Base-by-base conservation (phyloP, 768 basidiomycete genomes). In the Tremella fuciformis region DNA sequence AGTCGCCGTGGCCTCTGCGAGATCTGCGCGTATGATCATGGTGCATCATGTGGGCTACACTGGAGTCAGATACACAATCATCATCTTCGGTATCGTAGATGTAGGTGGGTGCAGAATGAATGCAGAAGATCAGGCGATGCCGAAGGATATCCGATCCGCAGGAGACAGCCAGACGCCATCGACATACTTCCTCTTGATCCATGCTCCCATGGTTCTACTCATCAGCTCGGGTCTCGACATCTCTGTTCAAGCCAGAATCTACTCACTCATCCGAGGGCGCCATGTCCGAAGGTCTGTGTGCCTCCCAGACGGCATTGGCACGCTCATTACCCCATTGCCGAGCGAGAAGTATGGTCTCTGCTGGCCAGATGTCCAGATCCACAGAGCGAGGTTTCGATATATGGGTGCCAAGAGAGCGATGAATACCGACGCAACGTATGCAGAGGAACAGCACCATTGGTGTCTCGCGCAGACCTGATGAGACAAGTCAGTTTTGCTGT, bases 371-470 rank as follows among this genome's bases (percentile, higher is more conserved):
- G 55, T 77, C 76, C 39, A 77, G 47, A 57, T 77, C 74, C 8
- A 73, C 72, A 1, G 70, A 71, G 15, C 76, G 62, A 11, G 74
- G 67, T 55, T 77, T 77, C 15, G 76, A 77, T 37, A 77, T 71
- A 49, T 77, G 76, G 22, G 76, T 75, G 7, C 76, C 76, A 16
- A 77, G 62, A 13, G 64, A 57, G 16, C 76, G 66, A 49, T 77
- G 76, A 0, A 75, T 48, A 2, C 76, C 76, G 25, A 67, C 69
- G 53, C 76, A 77, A 29, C 76, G 59, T 22, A 75, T 75, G 51
- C 76, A 77, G 34, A 77, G 60, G 51, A 77, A 77, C 53, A 72
- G 26, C 21, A 75, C 74, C 66, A 73, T 70, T 9, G 76, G 72
- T 2, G 34, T 51, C 6, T 70, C 68, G 38, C 71, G 65, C 0